Percentiles rank a stretch among this genome's conserved stretches.
phyloP scores from a whole-genome alignment of 345 rosid genomes.

The Barbarea vulgaris region DNA sequence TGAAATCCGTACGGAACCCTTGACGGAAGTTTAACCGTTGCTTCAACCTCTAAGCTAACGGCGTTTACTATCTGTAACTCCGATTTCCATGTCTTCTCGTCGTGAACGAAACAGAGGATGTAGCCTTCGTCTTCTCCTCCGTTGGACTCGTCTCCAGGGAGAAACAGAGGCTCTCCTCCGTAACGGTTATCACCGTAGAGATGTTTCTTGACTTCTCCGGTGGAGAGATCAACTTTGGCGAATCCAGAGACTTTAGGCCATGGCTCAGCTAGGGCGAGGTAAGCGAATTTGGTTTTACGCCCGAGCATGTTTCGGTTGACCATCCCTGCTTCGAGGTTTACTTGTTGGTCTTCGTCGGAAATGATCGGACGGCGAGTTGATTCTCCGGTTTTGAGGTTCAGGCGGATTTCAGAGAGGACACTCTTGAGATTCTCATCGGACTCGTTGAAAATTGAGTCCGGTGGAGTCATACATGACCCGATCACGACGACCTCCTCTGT shows the following conservation, averaged over 20 bases:
- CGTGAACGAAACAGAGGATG: conserved; percentile 71
- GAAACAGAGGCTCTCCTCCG: conserved; percentile 82
- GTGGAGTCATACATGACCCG: conserved; percentile 89
- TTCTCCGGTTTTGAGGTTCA: conserved; percentile 62
- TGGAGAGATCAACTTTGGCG: conserved; percentile 68
- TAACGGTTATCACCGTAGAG: conserved; percentile 62
- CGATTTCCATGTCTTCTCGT: conserved; percentile 74
- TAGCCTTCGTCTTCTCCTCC: conserved; percentile 65
- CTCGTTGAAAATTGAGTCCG: conserved; percentile 88
- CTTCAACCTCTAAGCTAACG: conserved; percentile 57
- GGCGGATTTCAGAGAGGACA: conserved; percentile 71
- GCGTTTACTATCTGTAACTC: conserved; percentile 81
- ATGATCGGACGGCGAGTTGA: conserved; percentile 68
- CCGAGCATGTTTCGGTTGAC: conserved; percentile 78
- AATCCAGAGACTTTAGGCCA: conserved; percentile 93
- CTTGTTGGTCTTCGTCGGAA: conserved; percentile 58
- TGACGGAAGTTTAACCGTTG: conserved; percentile 68
- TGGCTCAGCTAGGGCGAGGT: conserved; percentile 80
- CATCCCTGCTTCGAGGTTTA: conserved; percentile 90
- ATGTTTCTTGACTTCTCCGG: conserved; percentile 59
- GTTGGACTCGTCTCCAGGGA: conserved; percentile 42
- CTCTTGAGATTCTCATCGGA: conserved; percentile 73
- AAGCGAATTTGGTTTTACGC: conserved; percentile 67
- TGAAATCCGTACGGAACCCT: conserved; percentile 91
- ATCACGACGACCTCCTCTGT: conserved; percentile 80